phyloP scores from a whole-genome alignment of 2,329 filamentous ascomycete species.

The Phialophora macrospora region DNA sequence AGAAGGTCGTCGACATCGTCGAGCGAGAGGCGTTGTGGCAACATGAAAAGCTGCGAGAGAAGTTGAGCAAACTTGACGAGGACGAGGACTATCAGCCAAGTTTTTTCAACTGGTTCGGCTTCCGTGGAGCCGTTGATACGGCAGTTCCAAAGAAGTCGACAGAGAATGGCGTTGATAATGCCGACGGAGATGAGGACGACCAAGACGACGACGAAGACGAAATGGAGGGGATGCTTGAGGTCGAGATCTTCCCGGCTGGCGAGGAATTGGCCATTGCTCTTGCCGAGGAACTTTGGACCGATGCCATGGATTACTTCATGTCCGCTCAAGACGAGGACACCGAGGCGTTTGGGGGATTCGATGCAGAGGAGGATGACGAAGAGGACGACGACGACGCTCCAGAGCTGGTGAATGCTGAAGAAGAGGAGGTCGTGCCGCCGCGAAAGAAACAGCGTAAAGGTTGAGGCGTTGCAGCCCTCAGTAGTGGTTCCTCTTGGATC shows the following conservation, averaged over 20 bases:
- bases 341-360: constrained; percentile 57
- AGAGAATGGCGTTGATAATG: constrained; percentile 59
- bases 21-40: constrained; percentile 40
- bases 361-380: constrained; percentile 70
- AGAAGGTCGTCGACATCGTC: constrained; percentile 33
- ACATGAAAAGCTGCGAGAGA: constrained; percentile 38
- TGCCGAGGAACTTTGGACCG: constrained; percentile 71
- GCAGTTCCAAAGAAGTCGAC: constrained; percentile 69
- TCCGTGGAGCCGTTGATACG: constrained; percentile 70
- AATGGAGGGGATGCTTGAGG: constrained; percentile 67
- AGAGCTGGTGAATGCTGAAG: constrained; percentile 46
- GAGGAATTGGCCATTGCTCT: constrained; percentile 81
- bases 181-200: constrained; percentile 55
- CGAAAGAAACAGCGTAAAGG: constrained; percentile 37
- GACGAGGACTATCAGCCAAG: constrained; percentile 55
- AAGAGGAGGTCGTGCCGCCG: constrained; percentile 37
- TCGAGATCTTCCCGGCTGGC: constrained; percentile 86
- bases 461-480: neutral
- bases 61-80: constrained; percentile 45
- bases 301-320: constrained; percentile 39
- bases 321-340: constrained; percentile 44
- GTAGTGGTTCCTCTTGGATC: neutral
- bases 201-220: constrained; percentile 48
- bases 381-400: constrained; percentile 55
- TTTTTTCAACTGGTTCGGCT: constrained; percentile 92